These are phyloP conservation scores for Ogataea zsoltii DNA, from an alignment of 805 yeast species.

Conservation along the genomic window DNA sequence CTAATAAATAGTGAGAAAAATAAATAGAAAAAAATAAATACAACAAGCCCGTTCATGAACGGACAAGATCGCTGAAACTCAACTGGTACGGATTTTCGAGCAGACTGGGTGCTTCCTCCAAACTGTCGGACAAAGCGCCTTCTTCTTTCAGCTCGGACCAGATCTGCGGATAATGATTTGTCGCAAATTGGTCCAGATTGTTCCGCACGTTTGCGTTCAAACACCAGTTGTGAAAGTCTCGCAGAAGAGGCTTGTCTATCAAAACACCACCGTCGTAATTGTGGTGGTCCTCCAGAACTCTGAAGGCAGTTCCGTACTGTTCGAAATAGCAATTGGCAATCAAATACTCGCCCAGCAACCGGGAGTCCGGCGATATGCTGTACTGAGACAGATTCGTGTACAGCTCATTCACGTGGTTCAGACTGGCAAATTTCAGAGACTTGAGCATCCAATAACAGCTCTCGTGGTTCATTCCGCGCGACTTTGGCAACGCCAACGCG, in stretches of 20 bases:
- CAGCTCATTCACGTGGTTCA: slow-evolving; percentile 57
- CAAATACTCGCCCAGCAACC: slow-evolving; percentile 58
- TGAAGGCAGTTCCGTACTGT: slow-evolving; percentile 54
- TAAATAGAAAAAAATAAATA: slow-evolving; percentile 1
- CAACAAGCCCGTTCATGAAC: background rate
- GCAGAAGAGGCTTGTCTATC: slow-evolving; percentile 45
- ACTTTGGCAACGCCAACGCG: slow-evolving; percentile 52
- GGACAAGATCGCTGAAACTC: background rate
- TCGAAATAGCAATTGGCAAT: slow-evolving; percentile 74
- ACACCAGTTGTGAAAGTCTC: slow-evolving; percentile 50
- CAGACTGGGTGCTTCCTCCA: slow-evolving; percentile 35
- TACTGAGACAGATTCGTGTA: slow-evolving; percentile 61
- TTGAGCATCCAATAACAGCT: slow-evolving; percentile 68
- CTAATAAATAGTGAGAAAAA: background rate
- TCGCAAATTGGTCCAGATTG: slow-evolving; percentile 42
- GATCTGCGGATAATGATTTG: slow-evolving; percentile 29
- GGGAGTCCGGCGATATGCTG: slow-evolving; percentile 52
- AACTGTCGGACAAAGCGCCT: slow-evolving; percentile 9
- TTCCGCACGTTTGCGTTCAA: slow-evolving; percentile 37
- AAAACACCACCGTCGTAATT: slow-evolving; percentile 44
- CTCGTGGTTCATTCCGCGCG: slow-evolving; percentile 58
- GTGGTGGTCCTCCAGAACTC: slow-evolving; percentile 46
- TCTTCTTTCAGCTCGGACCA: slow-evolving; percentile 40
- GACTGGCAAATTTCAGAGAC: slow-evolving; percentile 52
- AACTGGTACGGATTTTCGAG: slow-evolving; percentile 27